Evolutionary conservation across 2,329 filamentous ascomycete species (phyloP).

Genomic region (Monilinia laxa): DNA sequence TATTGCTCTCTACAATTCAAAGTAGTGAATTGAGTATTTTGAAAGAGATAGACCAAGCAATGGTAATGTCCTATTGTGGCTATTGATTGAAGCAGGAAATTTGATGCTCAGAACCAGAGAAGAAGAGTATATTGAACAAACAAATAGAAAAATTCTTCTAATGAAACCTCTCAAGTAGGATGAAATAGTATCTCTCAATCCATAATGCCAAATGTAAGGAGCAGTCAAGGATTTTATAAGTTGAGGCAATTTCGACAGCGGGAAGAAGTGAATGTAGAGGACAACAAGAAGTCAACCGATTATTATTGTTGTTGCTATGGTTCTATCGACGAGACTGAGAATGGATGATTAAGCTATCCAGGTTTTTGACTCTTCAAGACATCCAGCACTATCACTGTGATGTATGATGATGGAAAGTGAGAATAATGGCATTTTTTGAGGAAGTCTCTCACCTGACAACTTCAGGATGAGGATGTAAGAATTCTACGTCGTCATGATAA

Average conservation of each 20-base stretch:
- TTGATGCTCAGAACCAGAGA: not conserved
- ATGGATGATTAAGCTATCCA: not conserved
- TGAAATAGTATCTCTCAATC: not conserved
- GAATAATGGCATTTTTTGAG: not conserved
- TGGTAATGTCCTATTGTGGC: not conserved
- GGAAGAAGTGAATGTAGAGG: not conserved
- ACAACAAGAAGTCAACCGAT: not conserved
- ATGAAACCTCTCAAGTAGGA: not conserved
- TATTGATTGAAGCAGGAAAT: not conserved
- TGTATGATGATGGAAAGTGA: not conserved
- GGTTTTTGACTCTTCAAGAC: not conserved
- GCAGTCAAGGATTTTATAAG: not conserved
- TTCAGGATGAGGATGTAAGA: not conserved
- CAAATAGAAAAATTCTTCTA: not conserved
- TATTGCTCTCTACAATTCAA: not conserved
- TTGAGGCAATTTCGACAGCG: not conserved
- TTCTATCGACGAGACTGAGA: not conserved
- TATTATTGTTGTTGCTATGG: not conserved
- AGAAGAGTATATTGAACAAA: not conserved
- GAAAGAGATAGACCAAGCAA: not conserved
- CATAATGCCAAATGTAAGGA: not conserved
- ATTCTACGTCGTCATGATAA: not conserved
- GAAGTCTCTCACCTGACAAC: not conserved
- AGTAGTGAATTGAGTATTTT: not conserved
- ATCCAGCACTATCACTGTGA: not conserved